Evolutionary conservation across 2,329 filamentous ascomycete genomes (phyloP).

Genomic region (Colletotrichum chrysophilum): DNA sequence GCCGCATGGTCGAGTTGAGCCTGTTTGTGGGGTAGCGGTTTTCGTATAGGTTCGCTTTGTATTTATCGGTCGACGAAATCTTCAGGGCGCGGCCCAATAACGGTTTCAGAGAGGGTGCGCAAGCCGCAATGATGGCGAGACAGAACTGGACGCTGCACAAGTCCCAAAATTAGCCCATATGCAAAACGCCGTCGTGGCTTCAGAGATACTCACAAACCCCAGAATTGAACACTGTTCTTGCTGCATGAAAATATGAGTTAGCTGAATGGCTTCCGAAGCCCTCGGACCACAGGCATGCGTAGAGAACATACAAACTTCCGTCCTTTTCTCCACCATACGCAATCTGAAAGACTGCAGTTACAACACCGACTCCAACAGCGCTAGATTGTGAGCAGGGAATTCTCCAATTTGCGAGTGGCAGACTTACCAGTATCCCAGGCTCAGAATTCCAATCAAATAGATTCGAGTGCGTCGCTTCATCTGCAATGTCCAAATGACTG

Average conservation of each 20-base stretch:
- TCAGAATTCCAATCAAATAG: slow-evolving; percentile 37
- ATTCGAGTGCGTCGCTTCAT: slow-evolving; percentile 38
- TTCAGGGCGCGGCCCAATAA: background rate
- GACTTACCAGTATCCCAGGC: slow-evolving; percentile 28
- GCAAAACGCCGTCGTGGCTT: background rate
- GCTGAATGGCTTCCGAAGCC: rapidly evolving
- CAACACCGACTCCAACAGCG: slow-evolving; percentile 43
- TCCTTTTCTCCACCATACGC: background rate
- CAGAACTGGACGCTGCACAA: background rate
- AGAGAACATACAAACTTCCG: background rate
- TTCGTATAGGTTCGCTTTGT: background rate
- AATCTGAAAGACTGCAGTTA: slow-evolving; percentile 41
- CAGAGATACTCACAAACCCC: background rate
- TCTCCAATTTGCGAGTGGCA: slow-evolving; percentile 22
- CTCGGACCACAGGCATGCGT: rapidly evolving
- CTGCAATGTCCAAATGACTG: slow-evolving; percentile 44
- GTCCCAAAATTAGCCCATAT: background rate
- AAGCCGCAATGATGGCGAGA: background rate
- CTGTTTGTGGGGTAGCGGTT: background rate
- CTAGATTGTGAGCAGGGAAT: slow-evolving; percentile 27
- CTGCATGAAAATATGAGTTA: background rate
- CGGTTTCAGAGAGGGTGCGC: background rate
- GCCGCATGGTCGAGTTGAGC: background rate
- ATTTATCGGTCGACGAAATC: background rate
- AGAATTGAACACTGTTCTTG: background rate